phyloP scores from a whole-genome alignment of 2,329 filamentous ascomycete species.

The Cladophialophora yegresii region DNA sequence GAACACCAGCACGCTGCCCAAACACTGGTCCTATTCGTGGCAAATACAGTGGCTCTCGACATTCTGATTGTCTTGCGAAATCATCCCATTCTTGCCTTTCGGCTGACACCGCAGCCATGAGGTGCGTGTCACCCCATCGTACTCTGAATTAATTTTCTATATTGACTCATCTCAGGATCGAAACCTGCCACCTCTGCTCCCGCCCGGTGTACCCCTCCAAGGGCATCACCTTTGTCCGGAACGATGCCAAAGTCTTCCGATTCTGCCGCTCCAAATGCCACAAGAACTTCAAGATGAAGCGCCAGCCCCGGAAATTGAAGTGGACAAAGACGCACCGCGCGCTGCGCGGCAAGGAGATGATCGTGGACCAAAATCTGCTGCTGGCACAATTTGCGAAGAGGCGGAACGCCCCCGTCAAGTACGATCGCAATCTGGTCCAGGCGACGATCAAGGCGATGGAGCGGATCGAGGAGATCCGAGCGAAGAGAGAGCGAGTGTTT shows the following conservation, averaged over 20 bases:
- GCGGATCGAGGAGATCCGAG: constrained; percentile 80
- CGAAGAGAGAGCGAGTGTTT: constrained; percentile 82
- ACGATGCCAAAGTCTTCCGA: constrained; percentile 65
- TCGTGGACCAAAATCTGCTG: constrained; percentile 83
- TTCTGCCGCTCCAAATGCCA: constrained; percentile 71
- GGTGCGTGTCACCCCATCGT: neutral
- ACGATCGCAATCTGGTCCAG: constrained; percentile 87
- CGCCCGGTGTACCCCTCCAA: constrained; percentile 67
- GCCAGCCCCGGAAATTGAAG: constrained; percentile 92
- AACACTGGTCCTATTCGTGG: neutral
- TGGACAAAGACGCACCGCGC: constrained; percentile 95
- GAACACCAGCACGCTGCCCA: neutral
- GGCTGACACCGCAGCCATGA: constrained; percentile 1
- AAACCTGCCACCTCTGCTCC: constrained; percentile 72
- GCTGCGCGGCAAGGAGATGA: constrained; percentile 81
- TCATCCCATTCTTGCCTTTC: neutral
- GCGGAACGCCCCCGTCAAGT: constrained; percentile 91
- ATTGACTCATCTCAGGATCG: constrained; percentile 39
- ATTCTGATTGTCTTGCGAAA: neutral
- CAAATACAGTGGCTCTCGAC: neutral
- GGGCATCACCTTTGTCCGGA: constrained; percentile 68
- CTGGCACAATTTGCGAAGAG: constrained; percentile 76
- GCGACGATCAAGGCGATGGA: constrained; percentile 92
- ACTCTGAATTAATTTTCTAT: neutral
- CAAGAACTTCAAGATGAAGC: constrained; percentile 94